A percentile compares a stretch with the other conserved stretches of the same genome.
Evolutionary conservation across 257 asterid species (phyloP).

Genomic region (Salvia hispanica): DNA sequence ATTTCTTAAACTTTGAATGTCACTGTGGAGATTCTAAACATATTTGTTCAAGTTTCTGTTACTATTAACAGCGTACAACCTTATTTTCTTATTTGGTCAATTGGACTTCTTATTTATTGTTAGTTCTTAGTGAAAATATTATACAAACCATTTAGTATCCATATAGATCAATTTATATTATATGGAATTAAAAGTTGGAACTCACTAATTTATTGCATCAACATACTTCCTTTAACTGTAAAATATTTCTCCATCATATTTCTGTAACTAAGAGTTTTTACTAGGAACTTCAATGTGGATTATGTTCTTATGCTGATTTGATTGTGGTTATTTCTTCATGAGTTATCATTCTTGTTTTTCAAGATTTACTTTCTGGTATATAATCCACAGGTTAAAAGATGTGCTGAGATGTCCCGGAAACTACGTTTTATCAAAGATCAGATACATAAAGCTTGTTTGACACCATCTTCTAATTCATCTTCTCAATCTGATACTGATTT

Average conservation of each 20-base stretch:
- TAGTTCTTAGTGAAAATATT: not conserved
- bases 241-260: constrained; percentile 18
- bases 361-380: constrained; percentile 25
- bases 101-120: not conserved
- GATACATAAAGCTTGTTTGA: constrained; percentile 82
- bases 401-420: constrained; percentile 98
- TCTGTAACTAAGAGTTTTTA: not conserved
- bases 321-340: constrained; percentile 19
- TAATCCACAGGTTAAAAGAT: constrained; percentile 81
- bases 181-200: not conserved
- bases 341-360: constrained; percentile 25
- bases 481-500: constrained; percentile 85
- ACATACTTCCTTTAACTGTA: not conserved
- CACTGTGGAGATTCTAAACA: constrained; percentile 12
- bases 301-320: constrained; percentile 21
- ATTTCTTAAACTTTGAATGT: constrained; percentile 13
- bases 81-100: constrained; percentile 14
- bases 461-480: constrained; percentile 62
- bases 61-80: not conserved
- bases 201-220: not conserved
- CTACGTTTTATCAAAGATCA: constrained; percentile 90
- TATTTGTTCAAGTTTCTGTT: constrained; percentile 9
- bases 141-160: constrained; percentile 8
- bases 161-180: not conserved
- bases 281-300: constrained; percentile 12